These are phyloP conservation scores for Biscogniauxia mediterranea DNA, from an alignment of 2,329 filamentous ascomycete genomes.

Conservation along the genomic window DNA sequence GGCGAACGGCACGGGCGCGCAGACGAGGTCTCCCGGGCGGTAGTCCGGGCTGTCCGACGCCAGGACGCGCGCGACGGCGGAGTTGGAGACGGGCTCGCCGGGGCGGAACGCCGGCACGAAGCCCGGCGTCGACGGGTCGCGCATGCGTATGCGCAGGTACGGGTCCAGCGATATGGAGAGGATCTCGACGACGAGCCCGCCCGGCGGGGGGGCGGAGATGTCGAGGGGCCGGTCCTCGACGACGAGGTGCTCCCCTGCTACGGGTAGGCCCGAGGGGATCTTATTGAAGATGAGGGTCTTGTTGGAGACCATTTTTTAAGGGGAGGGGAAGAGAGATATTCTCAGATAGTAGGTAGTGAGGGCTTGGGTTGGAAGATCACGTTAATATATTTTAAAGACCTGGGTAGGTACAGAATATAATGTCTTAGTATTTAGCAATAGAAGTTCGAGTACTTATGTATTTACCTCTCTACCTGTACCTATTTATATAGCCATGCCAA, in stretches of 20 bases:
- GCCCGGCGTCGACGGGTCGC: constrained; percentile 53
- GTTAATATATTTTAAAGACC: no score
- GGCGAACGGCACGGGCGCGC: constrained; percentile 52
- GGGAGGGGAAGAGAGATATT: no score
- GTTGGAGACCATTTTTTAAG: constrained; percentile 50
- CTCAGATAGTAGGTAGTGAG: no score
- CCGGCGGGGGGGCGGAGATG: constrained; percentile 52
- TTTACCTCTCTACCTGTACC: no score
- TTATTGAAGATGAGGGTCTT: constrained; percentile 68
- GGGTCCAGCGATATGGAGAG: constrained; percentile 71
- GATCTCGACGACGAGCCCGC: constrained; percentile 63
- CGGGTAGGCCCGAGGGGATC: constrained; percentile 60
- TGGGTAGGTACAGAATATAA: no score
- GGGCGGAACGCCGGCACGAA: constrained; percentile 61
- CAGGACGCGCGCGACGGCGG: constrained; percentile 60
- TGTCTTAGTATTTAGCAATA: no score
- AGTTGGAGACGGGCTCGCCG: constrained; percentile 59
- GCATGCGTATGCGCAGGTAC: constrained; percentile 71
- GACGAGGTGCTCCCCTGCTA: constrained; percentile 62
- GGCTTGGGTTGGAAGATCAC: no score
- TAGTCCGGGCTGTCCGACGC: constrained; percentile 62
- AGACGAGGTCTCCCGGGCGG: constrained; percentile 61
- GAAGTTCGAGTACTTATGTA: no score
- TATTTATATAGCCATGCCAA: no score
- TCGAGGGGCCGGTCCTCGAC: constrained; percentile 64